Base-by-base conservation (phyloP, 257 asterid species). In the Cinchona pubescens region DNA sequence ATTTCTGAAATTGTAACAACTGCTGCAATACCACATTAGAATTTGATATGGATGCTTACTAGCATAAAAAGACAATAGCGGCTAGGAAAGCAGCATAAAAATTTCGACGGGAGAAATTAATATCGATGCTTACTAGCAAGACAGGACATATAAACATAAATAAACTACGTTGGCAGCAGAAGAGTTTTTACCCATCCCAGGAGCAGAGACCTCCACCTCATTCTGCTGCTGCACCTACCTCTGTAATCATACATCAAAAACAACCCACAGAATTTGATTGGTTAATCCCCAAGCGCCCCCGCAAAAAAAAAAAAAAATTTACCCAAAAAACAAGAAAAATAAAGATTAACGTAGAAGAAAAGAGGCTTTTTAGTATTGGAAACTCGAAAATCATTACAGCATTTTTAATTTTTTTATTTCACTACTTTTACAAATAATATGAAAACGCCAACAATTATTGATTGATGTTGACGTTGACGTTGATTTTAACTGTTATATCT, bases 171-270 rank as follows among this genome's bases (percentile, higher is more conserved):
- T n/a, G n/a, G n/a, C n/a, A n/a, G n/a, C n/a, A n/a, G n/a, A 77
- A 72, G 67, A 35, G n/a, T 32, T 23, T 63, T 90, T n/a, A 92
- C 97, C 97, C 96, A 90, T 92, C 78, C 97, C 97, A 72, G 90
- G 89, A 56, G 90, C 97, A 2, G 97, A 92, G 80, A 92, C 96
- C 87, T 90, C 97, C 78, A 89, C 96, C 83, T 92, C 97, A 66
- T 79, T 81, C 82, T 90, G 77, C 76, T 90, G 94, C 73, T 90
- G 92, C 96, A 92, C 86, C 79, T 92, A 89, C 72, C 94, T 88
- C 97, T 92, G 80, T 69, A 80, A 29, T 64, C 69, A 68, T 7
- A 64, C 19, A 10, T 16, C 34, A 40, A 48, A 49, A 73, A 30
- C 56, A 40, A 65, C 69, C 23, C 7, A 73, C 48, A 3, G n/a